phyloP scores from a whole-genome alignment of 2,329 filamentous ascomycete species.

The Xylaria polymorpha region DNA sequence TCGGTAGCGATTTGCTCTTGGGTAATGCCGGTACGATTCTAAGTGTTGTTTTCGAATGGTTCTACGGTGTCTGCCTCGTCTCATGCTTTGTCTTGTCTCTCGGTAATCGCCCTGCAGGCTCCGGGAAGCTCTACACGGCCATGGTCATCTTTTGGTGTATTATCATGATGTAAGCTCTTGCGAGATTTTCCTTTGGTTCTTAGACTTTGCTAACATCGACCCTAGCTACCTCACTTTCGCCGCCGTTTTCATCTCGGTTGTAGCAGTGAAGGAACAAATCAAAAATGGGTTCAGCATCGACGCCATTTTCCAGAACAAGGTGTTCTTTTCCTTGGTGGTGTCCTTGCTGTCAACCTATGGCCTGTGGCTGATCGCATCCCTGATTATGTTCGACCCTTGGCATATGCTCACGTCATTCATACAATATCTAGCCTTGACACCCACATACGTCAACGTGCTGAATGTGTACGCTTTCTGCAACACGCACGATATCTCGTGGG shows the following conservation, averaged over 20 bases:
- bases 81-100: slow-evolving; percentile 95
- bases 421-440: slow-evolving; percentile 94
- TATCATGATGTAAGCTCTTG: slow-evolving; percentile 81
- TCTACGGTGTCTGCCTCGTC: slow-evolving; percentile 90
- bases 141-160: slow-evolving; percentile 99
- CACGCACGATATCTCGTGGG: slow-evolving; percentile 97
- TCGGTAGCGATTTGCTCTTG: slow-evolving; percentile 76
- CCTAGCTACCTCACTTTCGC: slow-evolving; percentile 89
- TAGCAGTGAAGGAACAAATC: slow-evolving; percentile 80
- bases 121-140: slow-evolving; percentile 91
- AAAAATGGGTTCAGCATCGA: slow-evolving; percentile 73
- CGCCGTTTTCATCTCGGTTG: slow-evolving; percentile 91
- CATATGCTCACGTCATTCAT: slow-evolving; percentile 97
- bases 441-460: slow-evolving; percentile 97
- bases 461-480: slow-evolving; percentile 99
- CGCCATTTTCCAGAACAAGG: slow-evolving; percentile 83
- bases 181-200: neutral
- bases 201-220: slow-evolving; percentile 18
- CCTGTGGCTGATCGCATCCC: slow-evolving; percentile 89
- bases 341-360: slow-evolving; percentile 92
- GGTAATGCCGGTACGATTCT: slow-evolving; percentile 82
- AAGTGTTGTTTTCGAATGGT: slow-evolving; percentile 92
- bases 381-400: slow-evolving; percentile 98
- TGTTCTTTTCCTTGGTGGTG: slow-evolving; percentile 94
- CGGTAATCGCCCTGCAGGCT: slow-evolving; percentile 94